A percentile compares a stretch with the other conserved stretches of the same genome.
These are phyloP conservation scores for Castanea mollissima DNA, from an alignment of 306 rosid genomes.

Conservation along the genomic window DNA sequence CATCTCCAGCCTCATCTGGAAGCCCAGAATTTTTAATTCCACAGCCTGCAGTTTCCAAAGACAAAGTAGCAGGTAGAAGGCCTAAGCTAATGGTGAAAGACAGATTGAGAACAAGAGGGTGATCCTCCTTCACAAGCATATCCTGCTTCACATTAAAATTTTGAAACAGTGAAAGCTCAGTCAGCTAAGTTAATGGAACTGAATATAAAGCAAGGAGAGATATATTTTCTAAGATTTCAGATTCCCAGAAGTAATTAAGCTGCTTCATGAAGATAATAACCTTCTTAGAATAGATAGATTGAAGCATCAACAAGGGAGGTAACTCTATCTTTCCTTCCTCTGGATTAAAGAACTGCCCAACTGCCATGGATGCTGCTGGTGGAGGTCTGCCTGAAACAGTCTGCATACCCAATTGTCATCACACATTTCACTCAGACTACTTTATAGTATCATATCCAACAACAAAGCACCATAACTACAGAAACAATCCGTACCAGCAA, in stretches of 20 bases:
- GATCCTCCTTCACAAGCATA: constrained; percentile 74
- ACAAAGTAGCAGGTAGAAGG: constrained; percentile 81
- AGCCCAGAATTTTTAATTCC: constrained; percentile 79
- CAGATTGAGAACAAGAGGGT: constrained; percentile 77
- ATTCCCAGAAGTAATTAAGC: constrained; percentile 10
- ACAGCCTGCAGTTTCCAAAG: constrained; percentile 77
- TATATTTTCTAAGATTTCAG: not conserved
- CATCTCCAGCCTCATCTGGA: constrained; percentile 74
- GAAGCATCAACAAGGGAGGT: constrained; percentile 77
- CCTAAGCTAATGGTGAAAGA: constrained; percentile 85
- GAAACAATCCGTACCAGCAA: not conserved
- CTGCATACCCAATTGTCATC: constrained; percentile 60
- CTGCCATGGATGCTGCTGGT: constrained; percentile 98
- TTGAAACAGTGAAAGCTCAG: constrained; percentile 18
- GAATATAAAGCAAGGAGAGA: constrained; percentile 4
- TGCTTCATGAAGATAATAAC: constrained; percentile 44
- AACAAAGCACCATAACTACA: not conserved
- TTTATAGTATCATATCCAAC: constrained; percentile 5
- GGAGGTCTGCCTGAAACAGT: constrained; percentile 99
- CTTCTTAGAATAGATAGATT: constrained; percentile 64
- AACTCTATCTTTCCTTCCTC: constrained; percentile 68
- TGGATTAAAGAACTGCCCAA: constrained; percentile 97
- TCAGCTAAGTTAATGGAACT: constrained; percentile 16
- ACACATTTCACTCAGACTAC: constrained; percentile 21
- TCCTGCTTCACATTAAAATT: constrained; percentile 54